Base-by-base conservation (phyloP, 2,329 filamentous ascomycete species). In the Talaromyces sp. region DNA sequence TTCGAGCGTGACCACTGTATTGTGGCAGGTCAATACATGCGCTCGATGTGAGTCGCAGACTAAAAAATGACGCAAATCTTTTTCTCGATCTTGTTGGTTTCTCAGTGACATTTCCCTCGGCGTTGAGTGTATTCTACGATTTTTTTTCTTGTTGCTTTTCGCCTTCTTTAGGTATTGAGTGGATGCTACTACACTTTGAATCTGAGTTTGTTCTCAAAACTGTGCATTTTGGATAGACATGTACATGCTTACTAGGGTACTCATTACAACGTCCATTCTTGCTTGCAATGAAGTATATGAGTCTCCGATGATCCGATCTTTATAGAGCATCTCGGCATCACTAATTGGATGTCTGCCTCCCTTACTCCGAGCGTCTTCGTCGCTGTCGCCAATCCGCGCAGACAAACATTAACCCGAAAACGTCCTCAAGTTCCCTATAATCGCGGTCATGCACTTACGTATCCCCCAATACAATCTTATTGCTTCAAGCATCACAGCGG, bases 1-100 rank as follows among this genome's bases (percentile, higher is more conserved):
- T 88, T 87, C 79, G 86, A 88, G 81, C 82, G 86, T 83, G 87
- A 89, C 76, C 87, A 89, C 81, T 87, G 86, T 73, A 87, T 89
- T 77, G 87, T 89, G 66, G 82, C 83, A 70, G 87, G 86, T 81
- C 80, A 87, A 73, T 88, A 89, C 80, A 76, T 82, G 73, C 79
- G 83, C 70, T 74, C 79, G 68, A 74, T 74, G 71, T 76, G 75
- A 70, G 50, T 16, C 11, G 52, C 54, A 24, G 19, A 56, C 10
- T 27, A 22, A 49, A 68, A 63, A 56, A 16, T 43, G 52, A 57
- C 61, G 61, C 61, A 39, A 57, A 63, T 63, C 19, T 73, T 65
- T 67, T 72, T 69, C 72, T 69, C 60, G 61, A 54, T 62, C 73
- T 68, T 66, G 67, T 66, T 56, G 61, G 47, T 56, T 45, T 37